A percentile compares a stretch with the other conserved stretches of the same genome.
These are phyloP conservation scores for Rhypophila decipiens DNA, from an alignment of 495 filamentous ascomycete genomes.

Conservation along the genomic window DNA sequence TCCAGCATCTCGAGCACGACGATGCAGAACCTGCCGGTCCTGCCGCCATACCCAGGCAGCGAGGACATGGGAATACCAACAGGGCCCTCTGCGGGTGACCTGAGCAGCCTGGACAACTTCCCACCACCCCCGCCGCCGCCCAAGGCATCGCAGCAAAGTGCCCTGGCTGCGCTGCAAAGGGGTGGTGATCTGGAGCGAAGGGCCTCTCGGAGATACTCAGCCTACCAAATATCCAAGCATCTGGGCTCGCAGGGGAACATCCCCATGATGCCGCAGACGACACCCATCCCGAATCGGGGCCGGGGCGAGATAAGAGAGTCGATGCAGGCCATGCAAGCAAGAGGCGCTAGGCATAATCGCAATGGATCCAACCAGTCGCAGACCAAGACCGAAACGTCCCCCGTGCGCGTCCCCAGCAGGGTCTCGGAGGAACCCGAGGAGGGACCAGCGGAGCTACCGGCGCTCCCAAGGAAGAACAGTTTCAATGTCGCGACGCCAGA, in stretches of 20 bases:
- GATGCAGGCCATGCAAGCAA: conserved; percentile 79
- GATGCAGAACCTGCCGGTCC: conserved; percentile 62
- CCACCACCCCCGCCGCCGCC: conserved; percentile 69
- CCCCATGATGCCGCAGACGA: conserved; percentile 82
- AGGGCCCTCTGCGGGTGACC: conserved; percentile 29
- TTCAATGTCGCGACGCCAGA: conserved; percentile 51
- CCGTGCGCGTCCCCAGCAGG: conserved; percentile 52
- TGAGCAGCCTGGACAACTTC: conserved; percentile 46
- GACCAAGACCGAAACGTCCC: conserved; percentile 51
- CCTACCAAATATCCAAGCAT: conserved; percentile 92
- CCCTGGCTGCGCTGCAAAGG: conserved; percentile 81
- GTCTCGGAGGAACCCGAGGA: conserved; percentile 60
- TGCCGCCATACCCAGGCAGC: conserved; percentile 57
- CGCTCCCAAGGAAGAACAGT: conserved; percentile 32
- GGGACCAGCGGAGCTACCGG: conserved; percentile 30
- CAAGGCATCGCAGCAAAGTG: conserved; percentile 79
- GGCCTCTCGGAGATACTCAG: conserved; percentile 87
- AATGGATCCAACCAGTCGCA: conserved; percentile 38
- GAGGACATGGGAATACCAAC: conserved; percentile 43
- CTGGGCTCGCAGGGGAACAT: conserved; percentile 75
- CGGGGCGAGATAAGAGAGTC: conserved; percentile 78
- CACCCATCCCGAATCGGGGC: conserved; percentile 81
- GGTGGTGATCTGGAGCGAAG: conserved; percentile 89
- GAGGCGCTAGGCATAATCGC: conserved; percentile 62
- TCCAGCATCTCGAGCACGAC: conserved; percentile 61